Evolutionary conservation across 176 grass and related monocot genomes (phyloP).

Genomic region (Eragrostis curvula): DNA sequence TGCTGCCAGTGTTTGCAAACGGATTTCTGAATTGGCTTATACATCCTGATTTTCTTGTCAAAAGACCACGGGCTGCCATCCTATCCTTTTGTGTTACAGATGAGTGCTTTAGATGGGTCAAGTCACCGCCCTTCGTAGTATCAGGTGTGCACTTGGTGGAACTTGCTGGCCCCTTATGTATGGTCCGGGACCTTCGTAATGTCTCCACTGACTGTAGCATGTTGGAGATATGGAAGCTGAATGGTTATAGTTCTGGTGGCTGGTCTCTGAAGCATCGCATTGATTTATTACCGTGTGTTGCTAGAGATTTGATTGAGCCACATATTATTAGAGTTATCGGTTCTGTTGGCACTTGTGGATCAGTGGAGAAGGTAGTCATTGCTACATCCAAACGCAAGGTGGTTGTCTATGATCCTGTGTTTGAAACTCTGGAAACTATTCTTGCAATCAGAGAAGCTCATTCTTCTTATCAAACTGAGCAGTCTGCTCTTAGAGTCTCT

Average conservation of each 20-base stretch:
- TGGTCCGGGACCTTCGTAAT: constrained; percentile 17
- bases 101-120: constrained; percentile 34
- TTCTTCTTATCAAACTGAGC: neutral
- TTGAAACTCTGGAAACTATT: neutral
- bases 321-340: neutral
- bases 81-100: constrained; percentile 13
- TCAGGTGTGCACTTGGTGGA: constrained; percentile 22
- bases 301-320: neutral
- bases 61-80: neutral
- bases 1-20: neutral
- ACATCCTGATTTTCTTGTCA: accelerated
- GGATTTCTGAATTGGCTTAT: constrained; percentile 40
- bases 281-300: neutral
- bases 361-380: neutral
- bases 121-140: neutral
- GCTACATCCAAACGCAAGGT: constrained; percentile 17
- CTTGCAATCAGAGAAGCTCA: neutral
- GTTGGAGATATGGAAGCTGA: constrained; percentile 37
- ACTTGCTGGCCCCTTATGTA: constrained; percentile 21
- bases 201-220: neutral
- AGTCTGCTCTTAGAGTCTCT: neutral
- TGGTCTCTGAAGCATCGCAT: neutral
- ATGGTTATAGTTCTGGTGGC: constrained; percentile 10
- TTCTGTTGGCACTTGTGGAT: neutral
- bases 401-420: neutral